Evolutionary conservation across 139 green algal species (phyloP).

Genomic region (Edaphochlamys debaryana): DNA sequence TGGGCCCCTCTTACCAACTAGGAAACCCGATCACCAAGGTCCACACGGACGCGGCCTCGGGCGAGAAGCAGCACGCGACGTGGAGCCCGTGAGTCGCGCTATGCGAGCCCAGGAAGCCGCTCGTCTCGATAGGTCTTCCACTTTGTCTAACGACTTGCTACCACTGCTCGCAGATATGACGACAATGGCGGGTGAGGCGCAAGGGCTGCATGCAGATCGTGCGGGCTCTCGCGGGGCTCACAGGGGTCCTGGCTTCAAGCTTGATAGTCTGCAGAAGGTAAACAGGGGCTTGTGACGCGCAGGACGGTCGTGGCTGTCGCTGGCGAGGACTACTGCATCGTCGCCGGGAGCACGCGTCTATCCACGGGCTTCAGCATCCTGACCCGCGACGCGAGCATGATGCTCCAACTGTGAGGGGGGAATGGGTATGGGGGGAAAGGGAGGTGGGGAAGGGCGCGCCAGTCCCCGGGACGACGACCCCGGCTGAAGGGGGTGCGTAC

Average conservation of each 20-base stretch:
- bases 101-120: neutral
- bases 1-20: slow-evolving; percentile 7
- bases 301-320: slow-evolving; percentile 93
- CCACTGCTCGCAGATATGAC: slow-evolving; percentile 64
- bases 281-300: too few relatives aligned
- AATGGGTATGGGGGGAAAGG: neutral
- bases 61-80: slow-evolving; percentile 60
- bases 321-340: slow-evolving; percentile 95
- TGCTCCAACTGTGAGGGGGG: slow-evolving; percentile 82
- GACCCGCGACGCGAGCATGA: slow-evolving; percentile 85
- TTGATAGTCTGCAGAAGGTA: too few relatives aligned
- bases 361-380: slow-evolving; percentile 97
- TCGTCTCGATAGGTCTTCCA: neutral
- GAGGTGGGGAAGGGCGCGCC: neutral
- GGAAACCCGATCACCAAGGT: slow-evolving; percentile 31
- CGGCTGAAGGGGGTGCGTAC: too few relatives aligned
- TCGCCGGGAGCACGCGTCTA: slow-evolving; percentile 93
- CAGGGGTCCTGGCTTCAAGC: neutral
- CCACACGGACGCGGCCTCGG: neutral
- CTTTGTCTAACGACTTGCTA: neutral
- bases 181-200: slow-evolving; percentile 77
- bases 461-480: too few relatives aligned
- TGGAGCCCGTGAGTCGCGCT: slow-evolving; percentile 72
- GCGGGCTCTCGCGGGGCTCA: too few relatives aligned
- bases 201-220: too few relatives aligned